Percentiles rank a stretch among this genome's conserved stretches.
These are phyloP conservation scores for Sporothrix protearum DNA, from an alignment of 2,329 filamentous ascomycete genomes.

Conservation along the genomic window DNA sequence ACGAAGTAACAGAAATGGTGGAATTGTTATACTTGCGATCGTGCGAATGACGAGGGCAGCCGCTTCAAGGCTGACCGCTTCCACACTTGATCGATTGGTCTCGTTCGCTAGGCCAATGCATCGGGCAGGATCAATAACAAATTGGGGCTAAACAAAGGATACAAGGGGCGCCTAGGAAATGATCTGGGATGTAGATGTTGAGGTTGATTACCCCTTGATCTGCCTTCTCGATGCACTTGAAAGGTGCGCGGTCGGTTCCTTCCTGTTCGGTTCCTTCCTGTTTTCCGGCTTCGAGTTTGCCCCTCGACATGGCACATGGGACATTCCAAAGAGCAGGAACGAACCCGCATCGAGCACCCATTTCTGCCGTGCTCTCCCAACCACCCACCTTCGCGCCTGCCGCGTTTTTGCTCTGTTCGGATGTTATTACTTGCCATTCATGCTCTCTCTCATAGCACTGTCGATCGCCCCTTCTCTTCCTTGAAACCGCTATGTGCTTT, in stretches of 20 bases:
- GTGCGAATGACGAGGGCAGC: slow-evolving; percentile 6
- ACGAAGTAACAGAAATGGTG: background rate
- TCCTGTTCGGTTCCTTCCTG: background rate
- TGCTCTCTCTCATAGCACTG: background rate
- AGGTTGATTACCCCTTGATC: background rate
- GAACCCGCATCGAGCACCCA: slow-evolving; percentile 15
- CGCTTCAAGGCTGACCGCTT: background rate
- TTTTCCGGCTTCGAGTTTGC: background rate
- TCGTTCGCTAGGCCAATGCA: background rate
- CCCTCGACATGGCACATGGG: background rate
- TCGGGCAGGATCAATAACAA: background rate
- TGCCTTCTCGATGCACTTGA: background rate
- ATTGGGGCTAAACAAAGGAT: background rate
- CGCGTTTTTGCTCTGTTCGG: background rate
- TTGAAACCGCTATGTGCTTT: background rate
- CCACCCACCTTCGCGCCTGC: slow-evolving; percentile 10
- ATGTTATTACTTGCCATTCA: background rate
- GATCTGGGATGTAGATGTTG: background rate
- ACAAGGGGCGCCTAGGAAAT: background rate
- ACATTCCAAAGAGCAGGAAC: slow-evolving; percentile 18
- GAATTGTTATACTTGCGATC: background rate
- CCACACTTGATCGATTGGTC: background rate
- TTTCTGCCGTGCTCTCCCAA: background rate
- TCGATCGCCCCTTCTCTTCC: background rate
- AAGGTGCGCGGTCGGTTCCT: background rate